Evolutionary conservation across 805 yeast genomes (phyloP), one percentile per base, ranked within the genome.

Genomic region (Huiozyma sinensis): DNA sequence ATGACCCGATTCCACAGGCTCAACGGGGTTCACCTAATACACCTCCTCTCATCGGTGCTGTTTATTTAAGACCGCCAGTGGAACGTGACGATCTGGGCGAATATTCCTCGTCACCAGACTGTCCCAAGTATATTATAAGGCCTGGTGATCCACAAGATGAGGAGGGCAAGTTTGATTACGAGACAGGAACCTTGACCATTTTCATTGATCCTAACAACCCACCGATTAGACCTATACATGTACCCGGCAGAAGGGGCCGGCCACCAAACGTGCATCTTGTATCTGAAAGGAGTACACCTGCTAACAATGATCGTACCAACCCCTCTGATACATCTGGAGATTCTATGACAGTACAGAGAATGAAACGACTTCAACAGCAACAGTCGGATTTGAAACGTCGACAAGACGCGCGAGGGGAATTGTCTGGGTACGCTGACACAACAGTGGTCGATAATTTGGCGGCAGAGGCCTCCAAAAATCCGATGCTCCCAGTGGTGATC

Each of bases 11-110:
- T 37, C 95, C 96, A 1, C 83, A 80, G 44, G 92, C 97, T 3
- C 75, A 79, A 1, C 79, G 79, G 56, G 90, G 92, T 9, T 84
- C 81, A 13, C 73, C 81, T 49, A 80, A 83, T 52, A 94, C 95
- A 0, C 97, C 97, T 9, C 97, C 98, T 9, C 62, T 88, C 24
- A 77, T 84, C 33, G 98, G 98, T 28, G 92, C 86, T 29, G 95
- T 92, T 6, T 90, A 85, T 62, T 66, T 81, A 49, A 76, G 92
- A 49, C 84, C 86, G 1, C 76, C 79, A 34, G 77, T 79, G 49
- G 79, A 79, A 36, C 79, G 80, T 46, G 95, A 88, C 58, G 96
- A 90, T 57, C 72, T 83, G 43, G 95, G 88, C 45, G 87, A 82
- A 62, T 79, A 79, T 53, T 68, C 78, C 0, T 64, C 75, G 11